Evolutionary conservation across 768 basidiomycete genomes (phyloP), one percentile per base, ranked within the genome.

Genomic region (Clavaria fumosa): DNA sequence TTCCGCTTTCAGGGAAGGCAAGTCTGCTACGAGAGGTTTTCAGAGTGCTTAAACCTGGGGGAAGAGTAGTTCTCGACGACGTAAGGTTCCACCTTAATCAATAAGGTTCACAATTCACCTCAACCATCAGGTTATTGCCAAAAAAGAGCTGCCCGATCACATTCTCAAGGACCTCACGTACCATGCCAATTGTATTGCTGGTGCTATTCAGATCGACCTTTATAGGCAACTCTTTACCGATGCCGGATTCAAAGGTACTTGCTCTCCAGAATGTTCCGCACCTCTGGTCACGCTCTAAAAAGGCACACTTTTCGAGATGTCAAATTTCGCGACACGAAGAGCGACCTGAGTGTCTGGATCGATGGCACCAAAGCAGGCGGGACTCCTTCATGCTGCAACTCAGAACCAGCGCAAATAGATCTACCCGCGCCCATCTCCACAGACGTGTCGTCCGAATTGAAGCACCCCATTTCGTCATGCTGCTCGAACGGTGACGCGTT

Each of bases 1-100:
- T 74, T 4, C 64, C 70, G 0, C 38, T 37, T 0, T 48, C 54
- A 9, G 64, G 60, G 2, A 74, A 69, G 44, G 49, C 45, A 3
- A 49, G 36, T n/a, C 45, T 67, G 4, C 48, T 72, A 34, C 59
- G 61, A 28, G 73, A 77, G 41, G 53, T 59, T 0, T 49, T 60
- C 34, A 56, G 74, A 7, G 56, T 74, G 2, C 54, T 77, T 33
- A 74, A 67, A 48, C 64, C 68, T 6, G 71, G 71, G 35, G 73
- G 75, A 6, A 58, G 71, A n/a, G 45, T 74, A 18, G 60, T 60
- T 2, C 45, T 74, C 6, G 58, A 63, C 34, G 73, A 75, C 45
- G 71, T 75, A 43, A 11, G 63, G 41, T 1, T n/a, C 9, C 12
- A 20, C 5, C 15, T 10, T 20, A 3, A 42, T 35, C 26, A 7